These are phyloP conservation scores for Fusarium duplospermum DNA, from an alignment of 2,329 filamentous ascomycete species.

Conservation along the genomic window DNA sequence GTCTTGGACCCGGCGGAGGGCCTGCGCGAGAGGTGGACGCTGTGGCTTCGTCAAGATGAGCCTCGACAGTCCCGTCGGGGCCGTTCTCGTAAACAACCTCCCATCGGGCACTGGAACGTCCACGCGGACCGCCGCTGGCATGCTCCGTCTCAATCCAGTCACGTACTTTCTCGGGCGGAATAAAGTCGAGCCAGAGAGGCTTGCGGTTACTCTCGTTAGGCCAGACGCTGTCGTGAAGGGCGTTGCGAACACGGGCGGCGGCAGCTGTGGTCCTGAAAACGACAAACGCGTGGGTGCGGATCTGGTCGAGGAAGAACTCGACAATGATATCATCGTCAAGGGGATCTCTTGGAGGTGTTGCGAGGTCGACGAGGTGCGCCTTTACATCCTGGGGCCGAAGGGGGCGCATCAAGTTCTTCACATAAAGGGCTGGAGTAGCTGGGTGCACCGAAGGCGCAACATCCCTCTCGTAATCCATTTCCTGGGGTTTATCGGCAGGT, in stretches of 20 bases:
- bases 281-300: conserved; percentile 89
- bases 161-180: conserved; percentile 78
- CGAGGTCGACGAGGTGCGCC: conserved; percentile 76
- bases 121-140: conserved; percentile 51
- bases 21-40: conserved; percentile 31
- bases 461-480: conserved; percentile 50
- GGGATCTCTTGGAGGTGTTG: conserved; percentile 65
- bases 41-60: conserved; percentile 58
- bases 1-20: conserved; percentile 28
- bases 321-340: conserved; percentile 67
- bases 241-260: conserved; percentile 80
- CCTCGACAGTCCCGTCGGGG: conserved; percentile 65
- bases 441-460: conserved; percentile 73
- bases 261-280: conserved; percentile 75
- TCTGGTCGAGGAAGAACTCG: conserved; percentile 82
- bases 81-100: conserved; percentile 77
- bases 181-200: conserved; percentile 87
- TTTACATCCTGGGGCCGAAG: conserved; percentile 76
- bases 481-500: conserved; percentile 20
- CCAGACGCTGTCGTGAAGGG: conserved; percentile 84
- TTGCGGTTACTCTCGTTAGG: conserved; percentile 88
- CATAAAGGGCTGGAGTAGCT: conserved; percentile 84
- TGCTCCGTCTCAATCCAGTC: conserved; percentile 81
- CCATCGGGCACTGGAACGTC: conserved; percentile 66
- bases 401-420: conserved; percentile 90